These are phyloP conservation scores for Mucor saturninus DNA, from an alignment of 371 early-diverging fungal genomes.

Conservation along the genomic window DNA sequence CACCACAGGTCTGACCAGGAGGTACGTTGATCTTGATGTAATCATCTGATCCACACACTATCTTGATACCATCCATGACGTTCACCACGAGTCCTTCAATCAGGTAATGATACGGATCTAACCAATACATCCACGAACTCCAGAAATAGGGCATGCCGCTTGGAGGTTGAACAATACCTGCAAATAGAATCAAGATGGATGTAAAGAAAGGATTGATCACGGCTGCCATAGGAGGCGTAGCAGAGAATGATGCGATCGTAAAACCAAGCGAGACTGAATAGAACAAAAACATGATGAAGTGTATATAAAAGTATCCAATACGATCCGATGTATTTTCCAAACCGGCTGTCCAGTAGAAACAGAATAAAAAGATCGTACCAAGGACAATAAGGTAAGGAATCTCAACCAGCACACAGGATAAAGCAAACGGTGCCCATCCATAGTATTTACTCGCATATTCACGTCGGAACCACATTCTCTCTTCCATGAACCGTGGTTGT, in stretches of 20 bases:
- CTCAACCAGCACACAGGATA: constrained; percentile 60
- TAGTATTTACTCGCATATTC: constrained; percentile 79
- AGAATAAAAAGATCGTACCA: constrained; percentile 60
- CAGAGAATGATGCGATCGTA: constrained; percentile 48
- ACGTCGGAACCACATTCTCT: constrained; percentile 72
- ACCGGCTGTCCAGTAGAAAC: constrained; percentile 80
- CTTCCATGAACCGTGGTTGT: constrained; percentile 73
- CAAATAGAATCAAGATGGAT: constrained; percentile 70
- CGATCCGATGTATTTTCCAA: constrained; percentile 52
- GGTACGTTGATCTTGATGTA: constrained; percentile 61
- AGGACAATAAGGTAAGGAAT: constrained; percentile 61
- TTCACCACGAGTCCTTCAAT: constrained; percentile 77
- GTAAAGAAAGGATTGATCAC: constrained; percentile 76
- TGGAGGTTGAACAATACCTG: constrained; percentile 73
- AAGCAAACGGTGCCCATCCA: constrained; percentile 66
- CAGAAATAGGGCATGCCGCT: constrained; percentile 74
- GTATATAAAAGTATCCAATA: constrained; percentile 67
- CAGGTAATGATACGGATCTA: constrained; percentile 72
- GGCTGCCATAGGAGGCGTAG: constrained; percentile 68
- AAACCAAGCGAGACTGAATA: constrained; percentile 73
- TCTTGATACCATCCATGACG: constrained; percentile 58
- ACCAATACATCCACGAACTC: constrained; percentile 79
- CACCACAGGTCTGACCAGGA: constrained; percentile 63
- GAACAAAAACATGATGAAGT: constrained; percentile 60
- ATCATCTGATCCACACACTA: constrained; percentile 59